Conservation (phyloP, 2,329 filamentous ascomycete species). For the Rhinocladiella mackenziei region DNA sequence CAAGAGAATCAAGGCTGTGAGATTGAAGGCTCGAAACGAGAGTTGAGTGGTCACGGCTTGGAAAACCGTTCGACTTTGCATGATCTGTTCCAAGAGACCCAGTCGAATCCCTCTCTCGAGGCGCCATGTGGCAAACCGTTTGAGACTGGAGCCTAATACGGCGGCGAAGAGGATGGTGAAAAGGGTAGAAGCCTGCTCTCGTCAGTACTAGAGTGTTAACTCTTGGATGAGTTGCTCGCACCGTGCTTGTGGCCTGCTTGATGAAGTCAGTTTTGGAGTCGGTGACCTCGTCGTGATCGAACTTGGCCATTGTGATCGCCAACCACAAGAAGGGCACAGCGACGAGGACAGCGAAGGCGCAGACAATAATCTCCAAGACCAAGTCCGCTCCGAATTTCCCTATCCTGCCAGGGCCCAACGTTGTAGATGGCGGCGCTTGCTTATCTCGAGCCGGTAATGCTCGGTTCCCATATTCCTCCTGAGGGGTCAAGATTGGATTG, state of each 20-base stretch:
- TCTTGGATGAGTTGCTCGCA: neutral
- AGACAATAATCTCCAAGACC: constrained; percentile 15
- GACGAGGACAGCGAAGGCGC: constrained; percentile 11
- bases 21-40: constrained; percentile 13
- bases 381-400: constrained; percentile 19
- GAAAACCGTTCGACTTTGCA: constrained; percentile 26
- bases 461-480: constrained; percentile 2
- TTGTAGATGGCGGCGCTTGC: neutral
- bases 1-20: constrained; percentile 21
- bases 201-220: neutral
- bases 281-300: constrained; percentile 7
- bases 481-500: constrained; percentile 12
- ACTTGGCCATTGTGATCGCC: constrained; percentile 12
- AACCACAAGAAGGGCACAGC: constrained; percentile 18
- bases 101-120: constrained; percentile 22
- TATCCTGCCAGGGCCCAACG: constrained; percentile 5
- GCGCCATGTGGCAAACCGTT: constrained; percentile 21
- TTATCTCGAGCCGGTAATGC: neutral
- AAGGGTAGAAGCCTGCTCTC: constrained; percentile 17
- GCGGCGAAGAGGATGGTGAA: constrained; percentile 28
- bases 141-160: constrained; percentile 22
- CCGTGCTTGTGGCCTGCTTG: constrained; percentile 15
- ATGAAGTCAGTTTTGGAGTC: constrained; percentile 10
- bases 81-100: constrained; percentile 27
- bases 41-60: constrained; percentile 17